Percentiles rank a stretch among this genome's conserved stretches.
Conservation (phyloP, 768 basidiomycete species). For the Kwoniella mangroviensis region DNA sequence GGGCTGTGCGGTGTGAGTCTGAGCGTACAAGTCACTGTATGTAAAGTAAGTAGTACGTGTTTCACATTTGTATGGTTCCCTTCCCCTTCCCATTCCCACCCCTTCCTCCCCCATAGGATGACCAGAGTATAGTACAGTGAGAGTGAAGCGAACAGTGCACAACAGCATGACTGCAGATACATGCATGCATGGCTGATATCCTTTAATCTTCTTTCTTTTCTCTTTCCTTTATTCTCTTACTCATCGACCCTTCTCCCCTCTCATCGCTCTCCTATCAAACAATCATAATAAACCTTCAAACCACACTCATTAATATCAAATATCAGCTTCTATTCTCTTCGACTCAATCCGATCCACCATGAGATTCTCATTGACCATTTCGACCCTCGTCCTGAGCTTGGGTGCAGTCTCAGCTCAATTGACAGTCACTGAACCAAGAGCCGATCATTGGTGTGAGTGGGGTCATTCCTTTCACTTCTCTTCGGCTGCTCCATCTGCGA, state of each 20-base stretch:
- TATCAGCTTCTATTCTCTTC: not conserved
- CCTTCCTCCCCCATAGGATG: not conserved
- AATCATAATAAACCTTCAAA: not conserved
- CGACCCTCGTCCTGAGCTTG: constrained; percentile 6
- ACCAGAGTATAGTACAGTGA: not conserved
- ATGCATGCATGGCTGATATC: not conserved
- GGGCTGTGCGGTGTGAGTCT: constrained; percentile 13
- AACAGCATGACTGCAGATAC: not conserved
- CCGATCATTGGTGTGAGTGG: constrained; percentile 47
- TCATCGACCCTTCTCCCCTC: not conserved
- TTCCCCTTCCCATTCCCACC: not conserved
- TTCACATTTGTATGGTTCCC: not conserved
- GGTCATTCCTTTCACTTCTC: too few species aligned
- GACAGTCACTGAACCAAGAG: constrained; percentile 31
- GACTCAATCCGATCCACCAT: not conserved
- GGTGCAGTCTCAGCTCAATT: constrained; percentile 22
- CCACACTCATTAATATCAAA: not conserved
- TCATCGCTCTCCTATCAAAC: not conserved
- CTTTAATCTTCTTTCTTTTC: not conserved
- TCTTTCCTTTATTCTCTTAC: not conserved
- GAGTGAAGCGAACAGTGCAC: not conserved
- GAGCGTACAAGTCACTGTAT: not conserved
- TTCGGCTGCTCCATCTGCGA: not conserved
- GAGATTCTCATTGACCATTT: constrained; percentile 7
- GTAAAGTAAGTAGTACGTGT: not conserved